Conservation (phyloP, 2,329 filamentous ascomycete genomes). For the Neoarthrinium moseri region DNA sequence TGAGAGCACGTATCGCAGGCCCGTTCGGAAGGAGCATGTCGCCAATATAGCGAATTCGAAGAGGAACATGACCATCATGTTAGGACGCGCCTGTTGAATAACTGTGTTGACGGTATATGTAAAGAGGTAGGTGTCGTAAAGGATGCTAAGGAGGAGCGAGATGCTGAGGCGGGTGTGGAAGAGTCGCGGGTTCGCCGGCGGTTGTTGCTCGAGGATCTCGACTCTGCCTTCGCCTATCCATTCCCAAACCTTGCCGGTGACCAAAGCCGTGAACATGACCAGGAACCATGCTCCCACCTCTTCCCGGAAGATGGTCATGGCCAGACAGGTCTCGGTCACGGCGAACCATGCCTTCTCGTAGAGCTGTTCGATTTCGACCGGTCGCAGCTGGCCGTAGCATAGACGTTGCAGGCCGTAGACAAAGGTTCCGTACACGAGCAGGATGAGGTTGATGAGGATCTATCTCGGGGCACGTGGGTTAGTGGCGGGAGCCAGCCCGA, state of each 20-base stretch:
- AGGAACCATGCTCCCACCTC: constrained; percentile 94
- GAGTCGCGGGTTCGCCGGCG: constrained; percentile 80
- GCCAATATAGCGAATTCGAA: constrained; percentile 93
- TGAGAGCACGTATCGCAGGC: constrained; percentile 74
- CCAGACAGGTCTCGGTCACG: constrained; percentile 91
- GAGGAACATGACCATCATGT: constrained; percentile 99
- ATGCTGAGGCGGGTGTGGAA: constrained; percentile 82
- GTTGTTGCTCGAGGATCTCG: constrained; percentile 92
- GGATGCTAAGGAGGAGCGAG: constrained; percentile 75
- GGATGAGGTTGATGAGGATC: constrained; percentile 88
- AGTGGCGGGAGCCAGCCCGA: neutral
- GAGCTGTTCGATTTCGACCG: constrained; percentile 93
- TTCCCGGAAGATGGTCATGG: constrained; percentile 97
- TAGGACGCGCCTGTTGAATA: constrained; percentile 82
- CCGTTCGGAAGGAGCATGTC: constrained; percentile 77
- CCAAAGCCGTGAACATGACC: constrained; percentile 89
- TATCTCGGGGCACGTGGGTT: constrained; percentile 31
- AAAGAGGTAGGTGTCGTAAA: constrained; percentile 79
- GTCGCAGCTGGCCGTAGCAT: constrained; percentile 85
- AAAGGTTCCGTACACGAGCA: constrained; percentile 76
- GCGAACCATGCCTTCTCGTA: constrained; percentile 99
- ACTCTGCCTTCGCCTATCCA: constrained; percentile 97
- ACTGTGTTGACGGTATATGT: constrained; percentile 80
- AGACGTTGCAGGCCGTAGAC: constrained; percentile 86
- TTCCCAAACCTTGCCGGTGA: constrained; percentile 95